Evolutionary conservation across 257 asterid species (phyloP), one percentile per base, ranked within the genome.

Genomic region (Solanum pennellii): DNA sequence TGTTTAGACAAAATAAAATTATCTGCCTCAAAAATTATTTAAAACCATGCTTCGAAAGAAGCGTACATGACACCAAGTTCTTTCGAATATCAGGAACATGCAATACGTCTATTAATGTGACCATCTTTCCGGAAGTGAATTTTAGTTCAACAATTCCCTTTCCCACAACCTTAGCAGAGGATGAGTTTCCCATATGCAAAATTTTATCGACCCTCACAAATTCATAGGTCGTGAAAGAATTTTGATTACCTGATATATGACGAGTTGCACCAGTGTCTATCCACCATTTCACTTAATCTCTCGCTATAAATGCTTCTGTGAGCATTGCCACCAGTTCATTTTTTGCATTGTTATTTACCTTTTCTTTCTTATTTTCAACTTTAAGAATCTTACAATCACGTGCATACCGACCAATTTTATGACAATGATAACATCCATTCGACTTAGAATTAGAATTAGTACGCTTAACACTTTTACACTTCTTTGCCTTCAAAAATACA

Each of bases 401-500:
- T 59, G 66, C 66, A 59, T 20, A 59, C 2, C 21, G 12, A 3
- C 12, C 0, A 20, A 18, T 3, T 59, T 59, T 59, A 20, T 59
- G 66, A 59, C 25, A 59, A 8, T 21, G 66, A 20, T 59, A 59
- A 59, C 25, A 59, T 59, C 20, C 12, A 59, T 8, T 59, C 0
- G 5, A 59, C 2, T 59, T 8, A 59, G 12, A 20, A 59, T 59
- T 20, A 5, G 12, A 59, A 59, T 20, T 59, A 59, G 66, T 59
- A 59, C 25, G 1, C 10, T 59, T 59, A 3, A 20, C 20, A 20
- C 21, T 59, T 9, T 0, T 10, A 20, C 25, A 7, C 12, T 59
- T 20, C 66, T 59, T 56, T 59, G 10, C 25, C 25, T 59, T 59
- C 5, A 0, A 59, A 20, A 7, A 0, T 7, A 1, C 3, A 0